phyloP scores from a whole-genome alignment of 1,284 basidiomycete genomes.

The Malassezia vespertilionis region DNA sequence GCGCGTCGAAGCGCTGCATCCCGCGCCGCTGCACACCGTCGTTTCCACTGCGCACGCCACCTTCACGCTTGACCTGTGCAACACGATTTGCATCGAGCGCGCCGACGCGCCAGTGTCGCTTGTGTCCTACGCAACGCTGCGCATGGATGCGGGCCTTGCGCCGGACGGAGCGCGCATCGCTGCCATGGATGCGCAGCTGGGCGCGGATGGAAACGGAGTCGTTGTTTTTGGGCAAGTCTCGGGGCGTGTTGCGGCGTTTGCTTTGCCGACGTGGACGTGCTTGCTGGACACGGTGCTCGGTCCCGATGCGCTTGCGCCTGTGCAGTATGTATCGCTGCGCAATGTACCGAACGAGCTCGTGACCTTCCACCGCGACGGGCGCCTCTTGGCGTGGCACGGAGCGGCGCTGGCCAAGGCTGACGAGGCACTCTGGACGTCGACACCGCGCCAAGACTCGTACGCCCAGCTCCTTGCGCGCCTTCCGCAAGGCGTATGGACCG shows the following conservation, averaged over 20 bases:
- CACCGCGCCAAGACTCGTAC: no score
- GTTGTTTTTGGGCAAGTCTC: slow-evolving; percentile 58
- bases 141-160: not conserved
- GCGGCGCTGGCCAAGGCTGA: not conserved
- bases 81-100: slow-evolving; percentile 21
- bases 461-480: no score
- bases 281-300: not conserved
- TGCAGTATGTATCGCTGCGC: slow-evolving; percentile 5
- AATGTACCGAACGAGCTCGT: not conserved
- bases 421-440: no score
- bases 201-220: slow-evolving; percentile 44
- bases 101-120: slow-evolving; percentile 2
- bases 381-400: slow-evolving; percentile 1
- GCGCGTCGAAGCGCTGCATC: slow-evolving; percentile 60
- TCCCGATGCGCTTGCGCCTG: not conserved
- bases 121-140: slow-evolving; percentile 1
- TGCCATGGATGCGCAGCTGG: slow-evolving; percentile 7
- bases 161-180: not conserved
- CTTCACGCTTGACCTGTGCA: slow-evolving; percentile 66
- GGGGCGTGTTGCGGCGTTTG: slow-evolving; percentile 53
- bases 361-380: slow-evolving; percentile 12
- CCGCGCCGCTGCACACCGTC: slow-evolving; percentile 58
- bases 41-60: not conserved
- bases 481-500: no score
- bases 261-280: not conserved